Base-by-base conservation (phyloP, 306 rosid species). In the Rubus idaeus region DNA sequence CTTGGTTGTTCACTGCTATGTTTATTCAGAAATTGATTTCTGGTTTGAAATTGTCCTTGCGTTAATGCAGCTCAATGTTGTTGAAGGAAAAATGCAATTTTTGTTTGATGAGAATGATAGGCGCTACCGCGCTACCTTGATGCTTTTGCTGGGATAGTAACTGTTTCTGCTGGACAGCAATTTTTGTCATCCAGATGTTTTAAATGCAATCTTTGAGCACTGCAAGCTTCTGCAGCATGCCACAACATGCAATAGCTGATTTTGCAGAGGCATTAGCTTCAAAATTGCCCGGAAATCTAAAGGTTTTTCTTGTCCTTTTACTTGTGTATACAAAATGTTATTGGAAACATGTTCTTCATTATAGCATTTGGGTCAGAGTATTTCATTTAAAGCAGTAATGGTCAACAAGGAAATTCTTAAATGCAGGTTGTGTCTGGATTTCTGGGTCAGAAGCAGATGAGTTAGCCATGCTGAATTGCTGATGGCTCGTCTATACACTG, bases 61-160 rank as follows among this genome's bases (percentile, higher is more conserved):
- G 26, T 53, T 50, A 14, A 53, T 49, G 5, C 87, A 94, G 98
- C 84, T 94, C 67, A 91, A 94, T 80, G 90, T 94, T 79, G 98
- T 94, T 75, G 98, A 91, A 71, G 98, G 97, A 57, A 94, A 89
- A 82, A 94, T 94, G 98, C 96, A 94, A 51, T 94, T 90, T 81
- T 82, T 94, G 64, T 94, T 79, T 76, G 98, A 94, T 75, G 97
- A 94, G 56, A 86, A 76, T 76, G 98, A 97, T 46, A 90, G 79
- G 92, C 97, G 98, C 8, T 94, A 90, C 70, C 95, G 92, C 97
- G 98, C 8, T 94, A 90, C 70, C 95, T 94, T 20, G 98, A 94
- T 83, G 97, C 98, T 20, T 91, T 90, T 74, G 97, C 97, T 18
- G 97, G 98, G 52, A 90, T 94, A 17, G 98, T 94, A 17, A 94